Percentiles rank a stretch among this genome's conserved stretches.
phyloP scores from a whole-genome alignment of 805 yeast genomes.

The Groenewaldozyma salmanticensis region DNA sequence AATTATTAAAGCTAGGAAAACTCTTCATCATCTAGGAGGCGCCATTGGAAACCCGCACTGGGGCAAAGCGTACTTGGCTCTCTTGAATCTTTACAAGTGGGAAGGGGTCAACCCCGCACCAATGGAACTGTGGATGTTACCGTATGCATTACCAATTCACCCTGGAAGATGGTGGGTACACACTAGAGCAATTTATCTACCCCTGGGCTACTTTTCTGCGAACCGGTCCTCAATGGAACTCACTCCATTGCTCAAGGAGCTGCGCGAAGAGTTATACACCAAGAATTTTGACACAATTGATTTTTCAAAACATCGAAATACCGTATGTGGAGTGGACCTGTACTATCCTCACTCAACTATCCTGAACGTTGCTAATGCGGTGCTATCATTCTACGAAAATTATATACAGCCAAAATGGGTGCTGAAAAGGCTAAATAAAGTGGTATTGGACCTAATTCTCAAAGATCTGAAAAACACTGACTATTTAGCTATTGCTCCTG shows the following conservation, averaged over 20 bases:
- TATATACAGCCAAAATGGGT: constrained; percentile 72
- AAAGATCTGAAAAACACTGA: constrained; percentile 75
- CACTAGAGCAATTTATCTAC: constrained; percentile 82
- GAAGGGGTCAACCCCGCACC: constrained; percentile 98
- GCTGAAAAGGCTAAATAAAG: constrained; percentile 38
- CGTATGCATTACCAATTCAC: constrained; percentile 72
- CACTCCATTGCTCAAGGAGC: constrained; percentile 50
- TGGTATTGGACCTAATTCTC: constrained; percentile 52
- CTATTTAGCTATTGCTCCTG: constrained; percentile 84
- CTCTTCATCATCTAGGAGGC: constrained; percentile 71
- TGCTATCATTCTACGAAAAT: constrained; percentile 56
- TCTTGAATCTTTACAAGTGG: constrained; percentile 79
- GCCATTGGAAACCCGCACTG: constrained; percentile 90
- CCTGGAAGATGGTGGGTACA: constrained; percentile 99
- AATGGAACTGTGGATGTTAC: constrained; percentile 85
- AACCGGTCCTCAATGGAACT: constrained; percentile 45
- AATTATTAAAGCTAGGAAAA: constrained; percentile 61
- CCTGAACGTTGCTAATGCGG: constrained; percentile 51
- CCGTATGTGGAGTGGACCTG: constrained; percentile 83
- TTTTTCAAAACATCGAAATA: constrained; percentile 63
- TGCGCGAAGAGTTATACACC: constrained; percentile 74
- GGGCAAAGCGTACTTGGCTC: constrained; percentile 90
- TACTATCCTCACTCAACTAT: constrained; percentile 83
- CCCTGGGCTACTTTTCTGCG: constrained; percentile 72
- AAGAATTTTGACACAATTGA: constrained; percentile 56